Evolutionary conservation across 208 protist species (phyloP).

Genomic region (Trypanosoma conorhini): DNA sequence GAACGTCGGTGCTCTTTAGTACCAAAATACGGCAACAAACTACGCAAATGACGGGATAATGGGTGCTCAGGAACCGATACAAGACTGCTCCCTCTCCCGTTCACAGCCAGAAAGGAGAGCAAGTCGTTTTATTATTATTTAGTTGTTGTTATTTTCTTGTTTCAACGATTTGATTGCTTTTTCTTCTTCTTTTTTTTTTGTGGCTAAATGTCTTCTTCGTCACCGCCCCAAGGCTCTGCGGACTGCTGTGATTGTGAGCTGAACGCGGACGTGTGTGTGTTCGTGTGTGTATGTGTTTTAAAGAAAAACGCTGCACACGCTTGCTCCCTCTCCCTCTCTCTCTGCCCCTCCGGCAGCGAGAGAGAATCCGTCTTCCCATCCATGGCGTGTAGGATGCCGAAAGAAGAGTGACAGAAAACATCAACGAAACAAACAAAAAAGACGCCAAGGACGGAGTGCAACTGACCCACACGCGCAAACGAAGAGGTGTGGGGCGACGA

Average conservation of each 20-base stretch:
- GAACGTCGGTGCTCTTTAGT: neutral
- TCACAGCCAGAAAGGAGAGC: neutral
- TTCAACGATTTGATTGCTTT: neutral
- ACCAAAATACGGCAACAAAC: neutral
- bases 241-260: too few relatives aligned
- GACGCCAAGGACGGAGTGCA: neutral
- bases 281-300: slow-evolving; percentile 2
- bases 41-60: neutral
- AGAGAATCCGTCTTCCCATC: too few relatives aligned
- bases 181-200: neutral
- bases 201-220: neutral
- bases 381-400: too few relatives aligned
- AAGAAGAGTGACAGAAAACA: too few relatives aligned
- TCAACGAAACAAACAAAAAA: neutral
- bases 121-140: neutral
- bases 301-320: neutral
- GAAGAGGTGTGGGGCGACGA: neutral
- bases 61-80: neutral
- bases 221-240: too few relatives aligned
- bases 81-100: neutral
- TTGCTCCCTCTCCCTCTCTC: neutral
- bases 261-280: neutral
- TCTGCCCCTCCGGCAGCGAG: too few relatives aligned
- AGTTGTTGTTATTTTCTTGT: neutral
- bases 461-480: neutral